phyloP scores from a whole-genome alignment of 176 grass and related monocot species.

The Carex littledalei region DNA sequence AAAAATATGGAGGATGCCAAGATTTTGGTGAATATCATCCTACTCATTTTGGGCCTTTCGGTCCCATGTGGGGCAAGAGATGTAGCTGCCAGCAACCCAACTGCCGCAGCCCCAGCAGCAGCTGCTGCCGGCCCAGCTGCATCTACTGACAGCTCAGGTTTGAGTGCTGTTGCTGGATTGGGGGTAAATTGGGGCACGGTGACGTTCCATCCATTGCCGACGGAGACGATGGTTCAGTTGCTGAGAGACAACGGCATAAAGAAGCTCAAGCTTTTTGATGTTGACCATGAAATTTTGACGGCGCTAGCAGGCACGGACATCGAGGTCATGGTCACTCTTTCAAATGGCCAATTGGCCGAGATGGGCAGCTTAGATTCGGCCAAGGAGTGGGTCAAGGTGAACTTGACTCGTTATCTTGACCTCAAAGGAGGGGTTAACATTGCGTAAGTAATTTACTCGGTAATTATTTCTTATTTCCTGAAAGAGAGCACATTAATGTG shows the following conservation, averaged over 20 bases:
- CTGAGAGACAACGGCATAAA: slow-evolving; percentile 53
- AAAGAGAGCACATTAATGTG: not conserved
- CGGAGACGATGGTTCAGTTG: slow-evolving; percentile 39
- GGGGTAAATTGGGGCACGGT: slow-evolving; percentile 82
- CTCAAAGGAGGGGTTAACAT: slow-evolving; percentile 69
- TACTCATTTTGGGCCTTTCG: not conserved
- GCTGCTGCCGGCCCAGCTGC: not conserved
- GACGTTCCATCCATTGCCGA: slow-evolving; percentile 47
- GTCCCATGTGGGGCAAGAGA: not conserved
- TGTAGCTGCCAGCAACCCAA: not conserved
- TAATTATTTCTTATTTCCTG: not conserved
- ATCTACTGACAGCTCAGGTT: not conserved
- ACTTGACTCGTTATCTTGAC: slow-evolving; percentile 47
- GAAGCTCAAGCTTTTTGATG: slow-evolving; percentile 80
- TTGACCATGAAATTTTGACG: slow-evolving; percentile 37
- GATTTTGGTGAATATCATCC: not conserved
- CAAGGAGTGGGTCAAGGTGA: slow-evolving; percentile 50
- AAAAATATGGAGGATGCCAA: not conserved
- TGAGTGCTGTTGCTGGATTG: slow-evolving; percentile 11
- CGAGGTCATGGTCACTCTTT: slow-evolving; percentile 66
- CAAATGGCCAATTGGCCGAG: slow-evolving; percentile 56
- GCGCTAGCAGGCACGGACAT: slow-evolving; percentile 52
- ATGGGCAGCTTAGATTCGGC: slow-evolving; percentile 39
- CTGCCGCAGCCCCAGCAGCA: not conserved
- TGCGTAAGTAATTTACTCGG: slow-evolving; percentile 27